Conservation (phyloP, 768 basidiomycete genomes). For the Coprinopsis cinerea region DNA sequence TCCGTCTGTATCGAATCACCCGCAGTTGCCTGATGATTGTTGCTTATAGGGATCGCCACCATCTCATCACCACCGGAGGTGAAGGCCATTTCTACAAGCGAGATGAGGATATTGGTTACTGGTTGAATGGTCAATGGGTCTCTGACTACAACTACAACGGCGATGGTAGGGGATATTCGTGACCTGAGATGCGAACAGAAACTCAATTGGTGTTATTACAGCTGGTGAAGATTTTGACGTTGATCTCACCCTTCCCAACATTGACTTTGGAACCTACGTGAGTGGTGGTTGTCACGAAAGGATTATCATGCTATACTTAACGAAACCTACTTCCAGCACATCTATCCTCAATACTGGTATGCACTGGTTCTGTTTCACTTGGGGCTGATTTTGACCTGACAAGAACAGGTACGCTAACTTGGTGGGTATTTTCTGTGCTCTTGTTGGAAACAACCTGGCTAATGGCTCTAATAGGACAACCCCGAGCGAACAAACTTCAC, state of each 20-base stretch:
- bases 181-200: background rate
- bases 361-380: background rate
- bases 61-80: conserved; percentile 51
- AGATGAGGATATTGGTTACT: conserved; percentile 31
- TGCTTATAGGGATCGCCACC: conserved; percentile 38
- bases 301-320: conserved; percentile 6
- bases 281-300: conserved; percentile 12
- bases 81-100: conserved; percentile 48
- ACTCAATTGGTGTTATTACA: conserved; percentile 12
- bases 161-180: conserved; percentile 29
- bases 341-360: conserved; percentile 40
- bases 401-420: conserved; percentile 30
- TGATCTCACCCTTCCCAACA: conserved; percentile 41
- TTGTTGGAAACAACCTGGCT: background rate
- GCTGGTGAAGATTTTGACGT: conserved; percentile 52
- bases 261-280: conserved; percentile 54
- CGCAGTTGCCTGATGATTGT: background rate
- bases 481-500: conserved; percentile 43
- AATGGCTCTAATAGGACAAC: conserved; percentile 26
- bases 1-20: background rate
- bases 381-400: background rate
- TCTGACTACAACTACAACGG: conserved; percentile 56
- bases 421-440: conserved; percentile 17
- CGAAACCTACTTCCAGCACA: conserved; percentile 29
- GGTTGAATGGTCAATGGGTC: conserved; percentile 36